Evolutionary conservation across 1,284 basidiomycete genomes (phyloP), one percentile per base, ranked within the genome.

Genomic region (Mycosarcoma mackinlayi): DNA sequence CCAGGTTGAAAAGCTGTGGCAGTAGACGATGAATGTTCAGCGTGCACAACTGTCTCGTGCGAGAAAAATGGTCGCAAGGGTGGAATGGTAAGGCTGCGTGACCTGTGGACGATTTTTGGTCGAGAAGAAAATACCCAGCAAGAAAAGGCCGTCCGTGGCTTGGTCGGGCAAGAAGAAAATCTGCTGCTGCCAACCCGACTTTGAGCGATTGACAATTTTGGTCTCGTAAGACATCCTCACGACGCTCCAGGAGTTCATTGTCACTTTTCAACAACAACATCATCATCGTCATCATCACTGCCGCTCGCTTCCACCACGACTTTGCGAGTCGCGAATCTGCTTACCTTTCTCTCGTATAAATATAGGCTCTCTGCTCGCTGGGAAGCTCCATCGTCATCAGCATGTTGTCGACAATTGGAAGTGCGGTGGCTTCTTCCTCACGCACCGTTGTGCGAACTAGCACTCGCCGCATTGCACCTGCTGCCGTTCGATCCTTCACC

Each of bases 391-490:
- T 21, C 21, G 6, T 14, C 19, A n/a, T 24, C 41, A 35, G 3
- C 21, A 64, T 54, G 51, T 45, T 64, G 46, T 54, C 53, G 10
- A 30, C 53, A 10, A 21, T 62, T n/a, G 39, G 49, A 40, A 53
- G 54, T 34, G 48, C 59, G 14, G 56, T 63, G 9, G 66, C 66
- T 13, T 68, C 59, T 11, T 62, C 64, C n/a, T 61, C 58, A 7
- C 53, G 58, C 14, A 47, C 44, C 6, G 23, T 56, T 6, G 13
- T 57, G 11, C 50, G 48, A 16, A 11, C 28, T 39, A 35, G 27
- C 47, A 42, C 38, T 10, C 48, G 44, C 6, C 41, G 38, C 6
- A 18, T 35, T 19, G 40, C 39, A 39, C 60, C 35, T 16, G 44
- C 46, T 6, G 42, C 60, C 14, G 34, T 47, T 21, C 61, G 67